Conservation (phyloP, 225 moss, liverwort and hornwort species). For the Anthoceros angustus region DNA sequence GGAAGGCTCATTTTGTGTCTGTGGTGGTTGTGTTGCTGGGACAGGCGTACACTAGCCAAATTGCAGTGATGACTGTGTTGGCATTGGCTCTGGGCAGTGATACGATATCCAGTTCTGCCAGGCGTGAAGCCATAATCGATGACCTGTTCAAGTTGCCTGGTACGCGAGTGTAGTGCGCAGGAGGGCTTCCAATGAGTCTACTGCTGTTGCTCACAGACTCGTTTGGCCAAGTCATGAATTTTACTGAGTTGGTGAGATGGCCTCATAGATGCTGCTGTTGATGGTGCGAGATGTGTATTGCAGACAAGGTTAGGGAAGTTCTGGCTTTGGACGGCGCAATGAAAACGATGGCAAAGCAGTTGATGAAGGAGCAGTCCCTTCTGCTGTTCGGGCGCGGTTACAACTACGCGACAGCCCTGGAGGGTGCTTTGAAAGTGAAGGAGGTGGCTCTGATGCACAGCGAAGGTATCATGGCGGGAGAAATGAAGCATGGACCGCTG, state of each 20-base stretch:
- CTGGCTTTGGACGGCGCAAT: conserved; percentile 62
- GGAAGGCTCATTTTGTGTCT: neutral
- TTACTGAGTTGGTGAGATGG: neutral
- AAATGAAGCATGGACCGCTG: conserved; percentile 98
- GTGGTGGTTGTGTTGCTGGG: neutral
- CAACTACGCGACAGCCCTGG: conserved; percentile 92
- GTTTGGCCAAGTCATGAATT: neutral
- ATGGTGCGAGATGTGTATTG: conserved; percentile 7
- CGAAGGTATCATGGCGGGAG: conserved; percentile 95
- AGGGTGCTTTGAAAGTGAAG: conserved; percentile 95
- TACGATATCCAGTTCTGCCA: conserved; percentile 62
- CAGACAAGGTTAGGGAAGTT: conserved; percentile 73
- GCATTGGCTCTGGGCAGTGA: conserved; percentile 92
- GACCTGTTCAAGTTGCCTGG: conserved; percentile 75
- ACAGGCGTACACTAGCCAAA: conserved; percentile 99
- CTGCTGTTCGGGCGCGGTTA: conserved; percentile 92
- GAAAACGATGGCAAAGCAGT: conserved; percentile 67
- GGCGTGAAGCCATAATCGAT: conserved; percentile 90
- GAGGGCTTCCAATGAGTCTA: neutral
- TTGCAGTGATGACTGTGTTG: conserved; percentile 99
- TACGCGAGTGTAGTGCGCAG: conserved; percentile 12
- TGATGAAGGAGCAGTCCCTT: conserved; percentile 88
- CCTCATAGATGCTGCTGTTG: neutral
- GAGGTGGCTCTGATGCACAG: conserved; percentile 99
- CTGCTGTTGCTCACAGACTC: neutral